Percentiles rank a stretch among this genome's conserved stretches.
Evolutionary conservation across 2,329 filamentous ascomycete species (phyloP).

Genomic region (Fusarium sarcochroum): DNA sequence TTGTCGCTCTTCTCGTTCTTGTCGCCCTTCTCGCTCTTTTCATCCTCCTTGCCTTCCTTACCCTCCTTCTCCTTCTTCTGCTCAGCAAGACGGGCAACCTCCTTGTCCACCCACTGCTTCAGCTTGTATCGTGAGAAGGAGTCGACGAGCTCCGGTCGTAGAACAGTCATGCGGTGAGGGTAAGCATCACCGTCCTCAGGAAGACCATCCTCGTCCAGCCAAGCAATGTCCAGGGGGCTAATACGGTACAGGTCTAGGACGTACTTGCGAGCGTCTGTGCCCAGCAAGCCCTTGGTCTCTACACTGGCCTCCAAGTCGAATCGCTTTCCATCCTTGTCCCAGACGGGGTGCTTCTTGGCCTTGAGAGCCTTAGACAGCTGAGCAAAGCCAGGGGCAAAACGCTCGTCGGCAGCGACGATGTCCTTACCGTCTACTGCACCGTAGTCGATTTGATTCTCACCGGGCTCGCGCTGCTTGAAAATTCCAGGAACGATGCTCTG

Average conservation of each 20-base stretch:
- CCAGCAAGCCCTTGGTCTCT: slow-evolving; percentile 97
- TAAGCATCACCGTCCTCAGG: slow-evolving; percentile 70
- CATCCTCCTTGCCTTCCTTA: slow-evolving; percentile 48
- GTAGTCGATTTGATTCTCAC: slow-evolving; percentile 99
- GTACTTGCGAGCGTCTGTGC: slow-evolving; percentile 96
- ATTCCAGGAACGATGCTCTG: slow-evolving; percentile 99
- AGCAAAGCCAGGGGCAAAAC: slow-evolving; percentile 86
- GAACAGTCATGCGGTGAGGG: slow-evolving; percentile 95
- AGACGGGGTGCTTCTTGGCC: slow-evolving; percentile 95
- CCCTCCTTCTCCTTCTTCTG: slow-evolving; percentile 47
- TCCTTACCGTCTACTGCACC: slow-evolving; percentile 98
- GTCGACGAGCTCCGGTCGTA: slow-evolving; percentile 91
- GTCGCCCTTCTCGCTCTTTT: slow-evolving; percentile 53
- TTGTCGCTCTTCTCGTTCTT: slow-evolving; percentile 47
- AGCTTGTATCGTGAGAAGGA: slow-evolving; percentile 87
- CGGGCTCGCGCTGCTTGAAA: slow-evolving; percentile 97
- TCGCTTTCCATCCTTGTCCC: slow-evolving; percentile 94
- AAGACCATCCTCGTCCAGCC: slow-evolving; percentile 82
- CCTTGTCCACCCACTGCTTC: slow-evolving; percentile 86
- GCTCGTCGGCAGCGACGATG: slow-evolving; percentile 89
- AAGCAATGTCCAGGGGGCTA: slow-evolving; percentile 89
- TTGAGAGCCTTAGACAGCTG: slow-evolving; percentile 91
- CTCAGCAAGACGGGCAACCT: slow-evolving; percentile 74
- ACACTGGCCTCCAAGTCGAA: slow-evolving; percentile 96
- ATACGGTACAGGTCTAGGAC: slow-evolving; percentile 97